Conservation (phyloP, 257 asterid species). For the Ilex aquifolium region DNA sequence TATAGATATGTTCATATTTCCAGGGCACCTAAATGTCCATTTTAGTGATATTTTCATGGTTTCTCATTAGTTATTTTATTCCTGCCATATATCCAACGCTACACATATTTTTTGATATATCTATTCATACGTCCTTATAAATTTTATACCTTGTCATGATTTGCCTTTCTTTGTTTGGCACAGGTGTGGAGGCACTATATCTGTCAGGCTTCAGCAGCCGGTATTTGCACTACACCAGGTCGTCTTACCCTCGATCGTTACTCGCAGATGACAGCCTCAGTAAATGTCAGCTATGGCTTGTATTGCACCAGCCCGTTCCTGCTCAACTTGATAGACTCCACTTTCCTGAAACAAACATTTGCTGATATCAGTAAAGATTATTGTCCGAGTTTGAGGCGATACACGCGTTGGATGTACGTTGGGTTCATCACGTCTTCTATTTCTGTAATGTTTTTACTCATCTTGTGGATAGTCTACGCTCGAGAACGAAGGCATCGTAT, state of each 20-base stretch:
- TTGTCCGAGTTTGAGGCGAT: slow-evolving; percentile 18
- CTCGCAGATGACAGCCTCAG: slow-evolving; percentile 15
- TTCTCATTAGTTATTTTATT: too few relatives aligned
- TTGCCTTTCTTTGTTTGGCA: too few relatives aligned
- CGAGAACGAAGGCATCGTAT: slow-evolving; percentile 25
- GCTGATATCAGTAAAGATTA: slow-evolving; percentile 11
- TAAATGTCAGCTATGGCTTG: slow-evolving; percentile 24
- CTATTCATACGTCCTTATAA: too few relatives aligned
- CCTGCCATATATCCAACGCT: too few relatives aligned
- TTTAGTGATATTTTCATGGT: too few relatives aligned
- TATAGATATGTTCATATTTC: too few relatives aligned
- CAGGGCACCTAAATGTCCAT: too few relatives aligned
- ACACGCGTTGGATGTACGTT: slow-evolving; percentile 19
- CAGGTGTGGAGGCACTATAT: slow-evolving; percentile 29
- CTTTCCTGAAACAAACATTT: slow-evolving; percentile 20
- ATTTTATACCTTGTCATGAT: too few relatives aligned
- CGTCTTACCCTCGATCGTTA: slow-evolving; percentile 27
- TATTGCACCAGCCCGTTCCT: slow-evolving; percentile 24
- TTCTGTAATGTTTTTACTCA: slow-evolving; percentile 21
- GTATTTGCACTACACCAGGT: slow-evolving; percentile 28
- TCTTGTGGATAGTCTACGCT: slow-evolving; percentile 26
- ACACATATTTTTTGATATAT: too few relatives aligned
- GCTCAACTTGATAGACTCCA: slow-evolving; percentile 23
- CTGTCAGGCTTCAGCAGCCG: slow-evolving; percentile 25
- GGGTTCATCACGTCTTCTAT: slow-evolving; percentile 22